phyloP scores from a whole-genome alignment of 805 yeast genomes.

The Candida namnaoensis region DNA sequence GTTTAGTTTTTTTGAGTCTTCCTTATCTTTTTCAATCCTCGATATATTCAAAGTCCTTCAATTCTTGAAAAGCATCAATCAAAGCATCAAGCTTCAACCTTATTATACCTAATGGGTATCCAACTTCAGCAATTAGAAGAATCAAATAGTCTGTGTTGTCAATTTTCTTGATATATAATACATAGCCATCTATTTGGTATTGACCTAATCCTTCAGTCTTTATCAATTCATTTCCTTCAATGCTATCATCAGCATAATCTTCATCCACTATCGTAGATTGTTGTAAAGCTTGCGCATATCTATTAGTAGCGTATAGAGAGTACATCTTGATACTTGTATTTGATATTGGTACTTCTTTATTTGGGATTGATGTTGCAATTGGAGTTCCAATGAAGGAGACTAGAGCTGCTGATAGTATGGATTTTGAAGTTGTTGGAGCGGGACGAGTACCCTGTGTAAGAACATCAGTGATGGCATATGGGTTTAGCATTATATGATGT shows the following conservation, averaged over 20 bases:
- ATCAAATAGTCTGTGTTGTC: constrained; percentile 9
- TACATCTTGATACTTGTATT: constrained; percentile 10
- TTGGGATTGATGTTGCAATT: constrained; percentile 5
- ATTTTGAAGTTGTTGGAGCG: constrained; percentile 8
- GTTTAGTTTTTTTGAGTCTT: too few species aligned
- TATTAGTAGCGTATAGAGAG: constrained; percentile 7
- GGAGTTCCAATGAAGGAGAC: constrained; percentile 9
- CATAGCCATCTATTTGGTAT: constrained; percentile 1
- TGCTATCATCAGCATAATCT: background rate
- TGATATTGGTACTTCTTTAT: background rate
- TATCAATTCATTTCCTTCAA: too few species aligned
- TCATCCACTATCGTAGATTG: background rate
- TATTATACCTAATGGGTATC: constrained; percentile 15
- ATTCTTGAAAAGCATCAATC: constrained; percentile 4
- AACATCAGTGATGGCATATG: constrained; percentile 10
- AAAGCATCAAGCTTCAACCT: constrained; percentile 9
- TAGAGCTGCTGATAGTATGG: constrained; percentile 8
- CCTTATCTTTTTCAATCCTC: constrained; percentile 1
- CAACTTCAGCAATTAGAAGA: constrained; percentile 12
- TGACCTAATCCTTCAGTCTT: background rate
- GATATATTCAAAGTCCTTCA: constrained; percentile 10
- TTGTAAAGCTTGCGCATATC: background rate
- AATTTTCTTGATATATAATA: background rate
- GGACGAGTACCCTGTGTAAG: constrained; percentile 8
- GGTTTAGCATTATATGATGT: constrained; percentile 6